Percentiles rank a stretch among this genome's conserved stretches.
Conservation (phyloP, 768 basidiomycete species). For the Lepiota venenata region DNA sequence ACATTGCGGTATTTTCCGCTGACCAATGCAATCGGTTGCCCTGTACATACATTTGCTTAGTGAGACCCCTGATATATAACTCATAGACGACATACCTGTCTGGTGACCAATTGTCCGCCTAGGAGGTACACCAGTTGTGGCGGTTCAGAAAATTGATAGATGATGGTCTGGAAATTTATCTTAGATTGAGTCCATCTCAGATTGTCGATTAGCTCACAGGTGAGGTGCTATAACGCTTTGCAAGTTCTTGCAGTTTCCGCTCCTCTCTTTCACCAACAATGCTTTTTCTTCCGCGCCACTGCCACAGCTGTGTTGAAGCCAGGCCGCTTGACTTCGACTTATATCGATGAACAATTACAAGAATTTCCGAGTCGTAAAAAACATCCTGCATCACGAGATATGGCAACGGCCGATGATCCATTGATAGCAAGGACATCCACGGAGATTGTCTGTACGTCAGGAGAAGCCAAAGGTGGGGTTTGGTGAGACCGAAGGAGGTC, state of each 20-base stretch:
- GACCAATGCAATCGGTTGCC: constrained; percentile 75
- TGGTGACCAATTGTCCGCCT: constrained; percentile 68
- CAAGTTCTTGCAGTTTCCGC: constrained; percentile 65
- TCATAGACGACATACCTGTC: constrained; percentile 51
- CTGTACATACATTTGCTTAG: constrained; percentile 29
- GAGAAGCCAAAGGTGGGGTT: constrained; percentile 19
- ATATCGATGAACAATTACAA: constrained; percentile 65
- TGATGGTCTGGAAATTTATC: constrained; percentile 27
- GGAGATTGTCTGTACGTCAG: constrained; percentile 56
- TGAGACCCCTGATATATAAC: neutral
- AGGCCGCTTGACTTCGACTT: constrained; percentile 66
- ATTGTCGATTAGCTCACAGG: constrained; percentile 38
- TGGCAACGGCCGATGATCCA: constrained; percentile 42
- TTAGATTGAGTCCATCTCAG: neutral
- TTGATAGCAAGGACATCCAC: constrained; percentile 65
- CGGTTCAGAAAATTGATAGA: constrained; percentile 65
- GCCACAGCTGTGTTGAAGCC: constrained; percentile 70
- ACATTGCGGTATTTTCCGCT: constrained; percentile 80
- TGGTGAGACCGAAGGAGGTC: constrained; percentile 33
- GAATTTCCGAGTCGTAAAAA: constrained; percentile 73
- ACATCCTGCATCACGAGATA: constrained; percentile 45
- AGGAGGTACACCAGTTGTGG: constrained; percentile 56
- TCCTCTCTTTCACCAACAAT: constrained; percentile 56
- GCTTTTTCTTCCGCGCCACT: constrained; percentile 64
- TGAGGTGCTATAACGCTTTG: constrained; percentile 66